These are phyloP conservation scores for Aspergillus bombycis DNA, from an alignment of 2,329 filamentous ascomycete species.

Conservation along the genomic window DNA sequence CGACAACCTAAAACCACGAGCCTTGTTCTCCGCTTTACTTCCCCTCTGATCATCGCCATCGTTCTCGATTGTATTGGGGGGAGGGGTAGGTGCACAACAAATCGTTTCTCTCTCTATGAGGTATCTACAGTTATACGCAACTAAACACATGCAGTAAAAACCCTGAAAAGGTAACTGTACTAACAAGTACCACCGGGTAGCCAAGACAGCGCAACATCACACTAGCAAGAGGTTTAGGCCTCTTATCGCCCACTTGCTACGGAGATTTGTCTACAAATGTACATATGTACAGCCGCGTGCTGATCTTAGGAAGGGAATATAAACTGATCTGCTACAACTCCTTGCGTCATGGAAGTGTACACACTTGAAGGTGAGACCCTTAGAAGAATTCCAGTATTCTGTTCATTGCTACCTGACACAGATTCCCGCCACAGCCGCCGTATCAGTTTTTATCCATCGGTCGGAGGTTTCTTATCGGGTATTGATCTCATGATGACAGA, in stretches of 20 bases:
- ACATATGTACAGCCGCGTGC: background rate
- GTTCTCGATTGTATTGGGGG: conserved; percentile 9
- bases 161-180: background rate
- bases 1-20: conserved; percentile 17
- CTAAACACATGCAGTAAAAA: background rate
- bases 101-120: background rate
- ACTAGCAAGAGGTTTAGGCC: background rate
- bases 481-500: background rate
- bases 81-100: conserved; percentile 1
- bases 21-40: conserved; percentile 1
- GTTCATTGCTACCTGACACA: background rate
- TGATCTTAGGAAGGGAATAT: background rate
- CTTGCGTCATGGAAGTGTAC: conserved; percentile 19
- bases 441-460: conserved; percentile 12
- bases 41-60: conserved; percentile 12
- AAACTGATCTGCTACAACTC: conserved; percentile 4
- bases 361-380: background rate
- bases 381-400: background rate
- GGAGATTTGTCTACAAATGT: background rate
- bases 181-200: background rate
- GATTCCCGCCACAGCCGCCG: conserved; percentile 25
- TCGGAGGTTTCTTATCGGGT: conserved; percentile 8
- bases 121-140: background rate
- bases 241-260: background rate
- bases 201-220: background rate